Base-by-base conservation (phyloP, 2,329 filamentous ascomycete genomes). In the Ascochyta fabae region DNA sequence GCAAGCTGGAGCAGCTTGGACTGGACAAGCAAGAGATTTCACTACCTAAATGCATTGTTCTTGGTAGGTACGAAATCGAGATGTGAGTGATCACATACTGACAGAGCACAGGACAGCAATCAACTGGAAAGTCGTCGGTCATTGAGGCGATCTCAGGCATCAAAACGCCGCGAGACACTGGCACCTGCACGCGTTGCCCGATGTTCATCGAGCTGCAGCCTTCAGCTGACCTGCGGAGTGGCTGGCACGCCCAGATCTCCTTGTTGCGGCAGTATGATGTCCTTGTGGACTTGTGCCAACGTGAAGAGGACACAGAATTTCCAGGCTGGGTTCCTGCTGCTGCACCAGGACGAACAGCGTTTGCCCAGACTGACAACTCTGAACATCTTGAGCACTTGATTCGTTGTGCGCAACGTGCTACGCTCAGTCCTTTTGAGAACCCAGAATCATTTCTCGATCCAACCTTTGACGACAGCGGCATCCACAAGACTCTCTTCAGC, bases 101-200 rank as follows among this genome's bases (percentile, higher is more conserved):
- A 49, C 33, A 13, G 10, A 4, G 2, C n/a, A 12, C 27, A 68
- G 68, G 72, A 0, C 92, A 96, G 44, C 92, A 96, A 67, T 90
- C 86, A 0, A 89, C 91, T 0, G 93, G 92, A 0, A 96, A 96
- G 70, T 92, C 88, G 0, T 92, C 82, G 0, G 70, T 79, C 0
- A 79, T 81, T 12, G 79, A 81, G 49, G 77, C 75, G 0, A 74
- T 80, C 5, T 77, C 75, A 0, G 89, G 88, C 4, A 87, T 95
- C 23, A 86, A 87, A 19, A 84, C 94, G 0, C 91, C 91, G 0
- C 82, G 88, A 1, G 85, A 83, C 36, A 83, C 84, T 4, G 89
- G 88, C 0, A 90, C 88, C 0, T 96, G 92, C 67, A 96, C 92
- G 0, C 79, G 89, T 0, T 96, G 91, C 54, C 91, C 92, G 0